Conservation (phyloP, 2,329 filamentous ascomycete genomes). For the Cyanodermella asteris region DNA sequence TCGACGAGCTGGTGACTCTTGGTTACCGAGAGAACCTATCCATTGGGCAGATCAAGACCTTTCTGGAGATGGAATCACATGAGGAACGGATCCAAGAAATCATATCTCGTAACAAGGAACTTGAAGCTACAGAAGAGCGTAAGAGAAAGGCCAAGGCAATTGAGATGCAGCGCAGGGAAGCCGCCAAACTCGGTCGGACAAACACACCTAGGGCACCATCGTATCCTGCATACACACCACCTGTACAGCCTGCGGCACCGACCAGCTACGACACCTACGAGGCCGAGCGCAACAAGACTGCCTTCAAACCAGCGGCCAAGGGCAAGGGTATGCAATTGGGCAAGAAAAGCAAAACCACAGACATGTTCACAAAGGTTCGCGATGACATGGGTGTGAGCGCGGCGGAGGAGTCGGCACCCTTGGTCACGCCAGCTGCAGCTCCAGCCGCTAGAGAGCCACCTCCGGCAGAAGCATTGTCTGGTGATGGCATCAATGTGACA, state of each 20-base stretch:
- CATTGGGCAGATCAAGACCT: conserved; percentile 94
- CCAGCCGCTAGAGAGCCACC: conserved; percentile 32
- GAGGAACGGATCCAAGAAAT: conserved; percentile 98
- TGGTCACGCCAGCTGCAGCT: conserved; percentile 35
- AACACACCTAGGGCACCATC: conserved; percentile 50
- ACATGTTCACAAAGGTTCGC: conserved; percentile 90
- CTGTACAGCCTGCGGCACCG: conserved; percentile 46
- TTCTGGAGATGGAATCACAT: conserved; percentile 97
- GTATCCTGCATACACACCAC: conserved; percentile 77
- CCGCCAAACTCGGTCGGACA: conserved; percentile 51
- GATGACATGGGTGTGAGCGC: conserved; percentile 75
- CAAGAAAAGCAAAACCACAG: conserved; percentile 94
- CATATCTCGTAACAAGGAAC: conserved; percentile 93
- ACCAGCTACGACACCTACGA: conserved; percentile 89
- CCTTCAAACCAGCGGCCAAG: conserved; percentile 64
- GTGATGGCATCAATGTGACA: conserved; percentile 70
- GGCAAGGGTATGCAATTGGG: conserved; percentile 98
- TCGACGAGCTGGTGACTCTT: conserved; percentile 88
- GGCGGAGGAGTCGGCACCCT: conserved; percentile 48
- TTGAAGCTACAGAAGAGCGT: conserved; percentile 93
- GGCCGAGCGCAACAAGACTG: conserved; percentile 87
- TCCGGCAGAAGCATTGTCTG: conserved; percentile 51
- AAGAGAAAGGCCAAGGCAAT: conserved; percentile 97
- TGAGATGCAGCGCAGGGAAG: conserved; percentile 95
- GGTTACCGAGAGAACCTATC: conserved; percentile 94